These are phyloP conservation scores for Penicillium fimorum DNA, from an alignment of 495 filamentous ascomycete genomes.

Conservation along the genomic window DNA sequence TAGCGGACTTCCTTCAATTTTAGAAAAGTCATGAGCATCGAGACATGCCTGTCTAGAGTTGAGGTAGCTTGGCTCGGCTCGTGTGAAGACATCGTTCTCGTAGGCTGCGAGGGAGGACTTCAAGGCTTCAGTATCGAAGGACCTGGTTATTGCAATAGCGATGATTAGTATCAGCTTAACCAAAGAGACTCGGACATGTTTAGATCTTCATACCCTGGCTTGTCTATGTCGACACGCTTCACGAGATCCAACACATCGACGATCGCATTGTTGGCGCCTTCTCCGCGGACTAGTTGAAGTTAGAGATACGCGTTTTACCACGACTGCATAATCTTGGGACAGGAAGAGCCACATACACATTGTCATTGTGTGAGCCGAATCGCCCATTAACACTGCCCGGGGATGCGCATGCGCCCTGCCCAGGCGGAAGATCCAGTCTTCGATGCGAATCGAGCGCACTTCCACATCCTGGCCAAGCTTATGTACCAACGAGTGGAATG, in stretches of 20 bases:
- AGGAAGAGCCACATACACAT: conserved; percentile 46
- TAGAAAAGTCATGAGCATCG: conserved; percentile 59
- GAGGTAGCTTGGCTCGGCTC: conserved; percentile 51
- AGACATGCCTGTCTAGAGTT: conserved; percentile 59
- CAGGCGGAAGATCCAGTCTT: conserved; percentile 52
- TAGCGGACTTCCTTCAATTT: conserved; percentile 38
- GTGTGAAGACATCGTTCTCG: conserved; percentile 50
- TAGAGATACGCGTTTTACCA: background rate
- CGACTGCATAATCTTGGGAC: background rate
- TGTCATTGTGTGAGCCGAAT: conserved; percentile 57
- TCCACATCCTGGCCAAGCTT: conserved; percentile 47
- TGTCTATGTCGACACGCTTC: conserved; percentile 20
- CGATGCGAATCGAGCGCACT: conserved; percentile 50
- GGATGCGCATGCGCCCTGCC: conserved; percentile 31
- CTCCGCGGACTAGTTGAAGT: conserved; percentile 44
- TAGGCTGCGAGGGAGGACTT: conserved; percentile 42
- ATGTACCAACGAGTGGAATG: conserved; percentile 49
- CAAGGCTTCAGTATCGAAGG: conserved; percentile 15
- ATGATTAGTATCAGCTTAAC: background rate
- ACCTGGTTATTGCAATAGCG: conserved; percentile 3
- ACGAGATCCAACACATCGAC: conserved; percentile 48
- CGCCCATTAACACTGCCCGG: conserved; percentile 47
- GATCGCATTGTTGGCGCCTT: conserved; percentile 61
- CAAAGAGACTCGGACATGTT: background rate
- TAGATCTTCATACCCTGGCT: conserved; percentile 10